phyloP scores from a whole-genome alignment of 805 yeast species.

The Diddensiella caesifluorescens region DNA sequence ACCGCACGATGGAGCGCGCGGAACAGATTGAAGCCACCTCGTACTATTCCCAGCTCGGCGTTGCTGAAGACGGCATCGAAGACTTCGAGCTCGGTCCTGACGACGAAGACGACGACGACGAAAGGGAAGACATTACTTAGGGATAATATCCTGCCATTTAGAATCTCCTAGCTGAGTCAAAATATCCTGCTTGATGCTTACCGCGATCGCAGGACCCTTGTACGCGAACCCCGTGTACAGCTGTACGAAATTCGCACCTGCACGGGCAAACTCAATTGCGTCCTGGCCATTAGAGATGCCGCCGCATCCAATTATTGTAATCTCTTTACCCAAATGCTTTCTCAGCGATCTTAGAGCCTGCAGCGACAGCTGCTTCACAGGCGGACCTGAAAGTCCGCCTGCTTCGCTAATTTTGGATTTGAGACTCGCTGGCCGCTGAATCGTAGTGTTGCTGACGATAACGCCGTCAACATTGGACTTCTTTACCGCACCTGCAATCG shows the following conservation, averaged over 20 bases:
- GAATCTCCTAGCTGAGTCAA: conserved; percentile 66
- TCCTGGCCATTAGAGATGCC: conserved; percentile 86
- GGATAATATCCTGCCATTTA: conserved; percentile 72
- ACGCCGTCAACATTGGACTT: conserved; percentile 82
- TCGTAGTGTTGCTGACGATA: conserved; percentile 86
- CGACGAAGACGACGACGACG: conserved; percentile 15
- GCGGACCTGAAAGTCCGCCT: conserved; percentile 93
- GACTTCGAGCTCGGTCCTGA: conserved; percentile 28
- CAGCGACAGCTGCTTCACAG: conserved; percentile 74
- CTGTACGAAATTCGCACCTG: conserved; percentile 89
- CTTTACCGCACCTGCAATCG: conserved; percentile 78
- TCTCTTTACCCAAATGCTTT: conserved; percentile 65
- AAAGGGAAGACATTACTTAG: conserved; percentile 1
- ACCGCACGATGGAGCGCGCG: conserved; percentile 38
- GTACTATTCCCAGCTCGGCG: conserved; percentile 18
- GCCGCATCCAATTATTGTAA: conserved; percentile 88
- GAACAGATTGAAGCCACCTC: conserved; percentile 26
- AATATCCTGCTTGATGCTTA: conserved; percentile 55
- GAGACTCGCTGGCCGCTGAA: conserved; percentile 67
- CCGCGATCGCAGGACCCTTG: conserved; percentile 82
- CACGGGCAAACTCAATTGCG: conserved; percentile 84
- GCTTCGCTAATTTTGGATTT: conserved; percentile 49
- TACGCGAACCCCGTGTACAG: conserved; percentile 87
- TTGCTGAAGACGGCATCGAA: conserved; percentile 19
- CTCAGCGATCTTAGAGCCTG: conserved; percentile 66